Evolutionary conservation across 176 grass and related monocot species (phyloP).

Genomic region (Lolium multiflorum): DNA sequence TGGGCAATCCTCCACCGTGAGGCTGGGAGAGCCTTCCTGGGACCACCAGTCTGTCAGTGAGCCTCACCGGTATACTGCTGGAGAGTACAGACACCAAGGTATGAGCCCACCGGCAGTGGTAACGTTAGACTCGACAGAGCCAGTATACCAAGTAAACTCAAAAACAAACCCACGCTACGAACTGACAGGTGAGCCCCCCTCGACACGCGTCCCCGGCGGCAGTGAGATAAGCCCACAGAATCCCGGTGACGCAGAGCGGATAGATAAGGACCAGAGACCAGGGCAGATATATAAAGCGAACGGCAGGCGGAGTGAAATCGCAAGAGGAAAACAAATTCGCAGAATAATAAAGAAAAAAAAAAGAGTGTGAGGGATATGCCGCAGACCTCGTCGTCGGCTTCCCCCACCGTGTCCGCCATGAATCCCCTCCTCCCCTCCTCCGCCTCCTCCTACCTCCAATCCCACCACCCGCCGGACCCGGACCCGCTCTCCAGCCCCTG

Average conservation of each 20-base stretch:
- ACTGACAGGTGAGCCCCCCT: neutral
- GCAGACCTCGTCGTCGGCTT: constrained; percentile 64
- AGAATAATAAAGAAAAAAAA: neutral
- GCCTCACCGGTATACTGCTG: neutral
- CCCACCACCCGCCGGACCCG: constrained; percentile 65
- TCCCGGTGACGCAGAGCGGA: neutral
- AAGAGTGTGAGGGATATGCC: constrained; percentile 43
- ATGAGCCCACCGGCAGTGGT: constrained; percentile 16
- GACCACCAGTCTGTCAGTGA: neutral
- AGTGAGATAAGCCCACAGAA: neutral
- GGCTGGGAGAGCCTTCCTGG: neutral
- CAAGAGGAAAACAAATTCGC: constrained; percentile 18
- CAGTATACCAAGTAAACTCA: neutral
- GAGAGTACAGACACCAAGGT: neutral
- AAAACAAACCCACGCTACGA: neutral
- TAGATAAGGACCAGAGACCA: neutral
- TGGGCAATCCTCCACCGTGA: neutral
- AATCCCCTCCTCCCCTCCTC: constrained; percentile 55
- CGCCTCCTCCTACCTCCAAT: constrained; percentile 48
- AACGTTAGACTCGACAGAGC: neutral
- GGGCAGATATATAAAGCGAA: constrained; percentile 14
- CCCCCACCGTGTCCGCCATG: constrained; percentile 68
- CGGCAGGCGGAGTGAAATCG: constrained; percentile 9
- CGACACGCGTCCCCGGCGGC: neutral
- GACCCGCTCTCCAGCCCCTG: constrained; percentile 50